Evolutionary conservation across 306 rosid genomes (phyloP).

Genomic region (Trifolium subterraneum): DNA sequence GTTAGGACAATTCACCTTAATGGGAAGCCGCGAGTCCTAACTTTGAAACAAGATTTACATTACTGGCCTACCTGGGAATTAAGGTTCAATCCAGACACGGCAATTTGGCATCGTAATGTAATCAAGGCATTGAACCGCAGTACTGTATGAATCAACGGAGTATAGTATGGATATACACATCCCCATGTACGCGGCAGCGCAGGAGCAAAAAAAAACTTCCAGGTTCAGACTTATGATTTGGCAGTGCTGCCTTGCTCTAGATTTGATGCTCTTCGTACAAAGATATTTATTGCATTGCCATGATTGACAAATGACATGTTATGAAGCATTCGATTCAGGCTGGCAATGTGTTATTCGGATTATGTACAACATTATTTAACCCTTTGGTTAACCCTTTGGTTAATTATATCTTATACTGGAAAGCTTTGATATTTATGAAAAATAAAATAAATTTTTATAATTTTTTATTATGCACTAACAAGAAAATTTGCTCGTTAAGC

Average conservation of each 20-base stretch:
- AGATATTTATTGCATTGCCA: conserved; percentile 35
- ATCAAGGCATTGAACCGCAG: conserved; percentile 61
- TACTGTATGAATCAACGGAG: conserved; percentile 39
- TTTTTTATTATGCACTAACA: neutral
- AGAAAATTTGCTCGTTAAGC: conserved; percentile 8
- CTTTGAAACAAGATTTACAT: conserved; percentile 93
- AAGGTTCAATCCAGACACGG: conserved; percentile 75
- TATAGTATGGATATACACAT: conserved; percentile 8
- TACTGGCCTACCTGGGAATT: conserved; percentile 97
- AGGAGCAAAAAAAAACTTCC: conserved; percentile 27
- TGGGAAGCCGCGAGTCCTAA: conserved; percentile 87
- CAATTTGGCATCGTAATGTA: conserved; percentile 76
- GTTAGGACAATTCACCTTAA: conserved; percentile 79
- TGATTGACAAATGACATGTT: neutral
- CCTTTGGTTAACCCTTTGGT: conserved; percentile 26
- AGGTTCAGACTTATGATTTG: conserved; percentile 25
- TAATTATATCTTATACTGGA: conserved; percentile 1
- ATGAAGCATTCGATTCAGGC: conserved; percentile 31
- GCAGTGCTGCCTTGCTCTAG: conserved; percentile 35
- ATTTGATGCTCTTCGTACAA: conserved; percentile 34
- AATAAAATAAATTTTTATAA: neutral
- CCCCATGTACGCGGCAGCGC: conserved; percentile 16
- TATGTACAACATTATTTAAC: conserved; percentile 22
- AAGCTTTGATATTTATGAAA: conserved; percentile 28
- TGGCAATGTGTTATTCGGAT: conserved; percentile 36